Base-by-base conservation (phyloP, 1,284 basidiomycete species). In the Trichosporon sp. region DNA sequence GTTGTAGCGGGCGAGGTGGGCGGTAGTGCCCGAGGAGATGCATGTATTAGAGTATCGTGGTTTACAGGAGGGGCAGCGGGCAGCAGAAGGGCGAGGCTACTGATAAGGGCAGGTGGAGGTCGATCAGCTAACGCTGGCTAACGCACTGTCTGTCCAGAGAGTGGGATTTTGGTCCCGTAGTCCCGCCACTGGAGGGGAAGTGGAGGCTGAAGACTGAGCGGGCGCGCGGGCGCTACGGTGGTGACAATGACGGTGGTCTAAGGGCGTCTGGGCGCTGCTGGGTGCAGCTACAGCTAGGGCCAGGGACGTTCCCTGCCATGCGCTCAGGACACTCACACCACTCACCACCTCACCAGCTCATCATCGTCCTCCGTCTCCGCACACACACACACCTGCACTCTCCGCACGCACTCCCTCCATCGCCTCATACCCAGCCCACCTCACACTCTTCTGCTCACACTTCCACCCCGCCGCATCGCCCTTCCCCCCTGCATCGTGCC, bases 21-120 rank as follows among this genome's bases (percentile, higher is more conserved):
- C 12, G 18, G 12, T 38, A n/a, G 18, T 23, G 18, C 56, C 23
- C 5, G 27, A n/a, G 9, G 35, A 2, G 27, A 66, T 66, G 53
- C 53, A 62, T 60, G 38, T 65, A 65, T 35, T 25, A 51, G 47
- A 51, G 47, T 51, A 51, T 51, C 47, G 23, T 51, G 47, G 38
- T 38, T 13, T 9, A 32, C 32, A 32, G 9, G 4, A 4, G 32
- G 5, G 5, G 9, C 9, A 32, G 32, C 32, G 32, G n/a, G n/a
- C n/a, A n/a, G n/a, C n/a, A n/a, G n/a, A n/a, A n/a, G n/a, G n/a
- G n/a, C n/a, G n/a, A n/a, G n/a, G n/a, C n/a, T n/a, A n/a, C 15
- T n/a, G 32, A 18, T n/a, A n/a, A n/a, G 5, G 38, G 18, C 15
- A 4, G 18, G 38, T 42, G 38, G 38, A 42, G 15, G 38, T 42